phyloP scores from a whole-genome alignment of 768 basidiomycete genomes.

The Phallus indusiatus region DNA sequence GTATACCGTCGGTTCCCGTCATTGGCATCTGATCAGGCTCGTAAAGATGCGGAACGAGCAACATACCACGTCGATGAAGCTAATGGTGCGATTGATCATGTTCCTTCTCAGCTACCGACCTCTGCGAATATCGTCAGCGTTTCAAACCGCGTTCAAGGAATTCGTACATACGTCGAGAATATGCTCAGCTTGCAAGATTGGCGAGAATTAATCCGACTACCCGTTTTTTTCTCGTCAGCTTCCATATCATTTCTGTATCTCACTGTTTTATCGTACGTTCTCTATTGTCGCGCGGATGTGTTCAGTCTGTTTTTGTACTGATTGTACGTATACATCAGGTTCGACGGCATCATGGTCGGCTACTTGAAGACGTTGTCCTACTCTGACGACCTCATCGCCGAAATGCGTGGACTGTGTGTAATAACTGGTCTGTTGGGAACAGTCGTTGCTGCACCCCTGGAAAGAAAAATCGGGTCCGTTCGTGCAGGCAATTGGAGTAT shows the following conservation, averaged over 20 bases:
- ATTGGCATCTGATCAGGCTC: constrained; percentile 20
- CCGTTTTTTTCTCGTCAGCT: constrained; percentile 32
- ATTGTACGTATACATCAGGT: constrained; percentile 16
- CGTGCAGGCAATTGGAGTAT: constrained; percentile 44
- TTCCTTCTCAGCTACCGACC: neutral
- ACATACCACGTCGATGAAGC: neutral
- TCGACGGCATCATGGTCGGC: constrained; percentile 44
- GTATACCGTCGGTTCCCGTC: constrained; percentile 30
- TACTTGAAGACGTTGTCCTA: constrained; percentile 39
- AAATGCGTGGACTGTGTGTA: constrained; percentile 37
- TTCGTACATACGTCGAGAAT: neutral
- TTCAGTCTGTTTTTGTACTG: too few species aligned
- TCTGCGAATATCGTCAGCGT: neutral
- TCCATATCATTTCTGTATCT: constrained; percentile 36
- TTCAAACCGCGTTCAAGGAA: neutral
- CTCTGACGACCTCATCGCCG: constrained; percentile 39
- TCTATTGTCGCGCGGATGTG: neutral
- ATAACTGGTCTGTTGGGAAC: constrained; percentile 40
- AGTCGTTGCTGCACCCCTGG: constrained; percentile 31
- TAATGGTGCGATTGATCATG: neutral
- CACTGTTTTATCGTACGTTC: constrained; percentile 27
- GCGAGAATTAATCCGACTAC: constrained; percentile 29
- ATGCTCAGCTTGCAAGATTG: constrained; percentile 21
- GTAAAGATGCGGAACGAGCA: constrained; percentile 6
- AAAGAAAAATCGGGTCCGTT: constrained; percentile 32